Percentiles rank a stretch among this genome's conserved stretches.
These are phyloP conservation scores for Huntiella moniliformis DNA, from an alignment of 2,329 filamentous ascomycete species.

Conservation along the genomic window DNA sequence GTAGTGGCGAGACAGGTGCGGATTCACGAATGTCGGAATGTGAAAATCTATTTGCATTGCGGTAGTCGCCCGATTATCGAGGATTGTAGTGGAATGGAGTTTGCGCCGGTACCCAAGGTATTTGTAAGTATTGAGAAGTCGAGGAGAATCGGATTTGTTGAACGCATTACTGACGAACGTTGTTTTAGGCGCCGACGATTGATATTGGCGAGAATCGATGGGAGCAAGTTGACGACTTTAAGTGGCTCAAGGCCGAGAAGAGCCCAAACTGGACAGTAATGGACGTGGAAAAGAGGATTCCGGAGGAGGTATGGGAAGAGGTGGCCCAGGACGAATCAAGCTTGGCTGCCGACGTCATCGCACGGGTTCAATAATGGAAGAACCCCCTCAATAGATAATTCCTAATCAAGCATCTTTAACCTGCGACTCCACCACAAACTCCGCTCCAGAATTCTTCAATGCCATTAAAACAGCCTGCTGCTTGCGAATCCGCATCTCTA, in stretches of 20 bases:
- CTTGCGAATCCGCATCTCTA: slow-evolving; percentile 43
- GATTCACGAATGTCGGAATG: slow-evolving; percentile 70
- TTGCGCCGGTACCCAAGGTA: slow-evolving; percentile 51
- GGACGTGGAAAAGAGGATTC: slow-evolving; percentile 37
- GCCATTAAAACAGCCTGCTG: slow-evolving; percentile 40
- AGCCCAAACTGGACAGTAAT: slow-evolving; percentile 79
- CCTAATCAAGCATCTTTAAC: slow-evolving; percentile 4
- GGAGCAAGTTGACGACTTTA: slow-evolving; percentile 91
- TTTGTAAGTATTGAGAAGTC: slow-evolving; percentile 34
- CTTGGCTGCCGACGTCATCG: not conserved
- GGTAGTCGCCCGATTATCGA: slow-evolving; percentile 83
- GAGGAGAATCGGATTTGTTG: not conserved
- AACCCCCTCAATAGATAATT: not conserved
- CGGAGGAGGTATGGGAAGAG: slow-evolving; percentile 48
- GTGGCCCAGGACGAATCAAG: slow-evolving; percentile 36
- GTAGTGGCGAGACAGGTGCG: slow-evolving; percentile 73
- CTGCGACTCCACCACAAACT: slow-evolving; percentile 18
- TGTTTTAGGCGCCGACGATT: slow-evolving; percentile 2
- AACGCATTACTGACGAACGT: slow-evolving; percentile 1
- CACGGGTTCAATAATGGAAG: not conserved
- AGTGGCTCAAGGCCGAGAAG: slow-evolving; percentile 73
- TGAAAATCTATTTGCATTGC: slow-evolving; percentile 70
- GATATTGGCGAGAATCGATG: slow-evolving; percentile 43
- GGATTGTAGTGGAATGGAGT: slow-evolving; percentile 59
- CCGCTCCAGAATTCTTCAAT: slow-evolving; percentile 31